Evolutionary conservation across 192 early-diverging fungal genomes (phyloP).

Genomic region (Umbelopsis vinacea): DNA sequence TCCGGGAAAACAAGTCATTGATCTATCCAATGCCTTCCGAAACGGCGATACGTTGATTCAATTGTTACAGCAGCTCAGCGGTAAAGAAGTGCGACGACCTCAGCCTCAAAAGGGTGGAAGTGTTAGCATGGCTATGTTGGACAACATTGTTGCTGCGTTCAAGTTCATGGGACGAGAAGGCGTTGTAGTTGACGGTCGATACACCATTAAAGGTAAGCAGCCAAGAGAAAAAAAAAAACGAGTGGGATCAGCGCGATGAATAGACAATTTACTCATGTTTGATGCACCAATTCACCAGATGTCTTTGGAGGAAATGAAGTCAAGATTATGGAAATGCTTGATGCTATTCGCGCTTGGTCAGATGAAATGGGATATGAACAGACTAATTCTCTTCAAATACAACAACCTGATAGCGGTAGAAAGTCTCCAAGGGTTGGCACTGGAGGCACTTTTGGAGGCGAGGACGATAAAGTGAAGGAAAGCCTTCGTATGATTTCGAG

Average conservation of each 20-base stretch:
- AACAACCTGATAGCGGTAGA: neutral
- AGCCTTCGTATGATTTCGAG: conserved; percentile 10
- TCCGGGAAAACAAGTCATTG: conserved; percentile 40
- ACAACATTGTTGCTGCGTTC: conserved; percentile 56
- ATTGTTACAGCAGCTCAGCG: conserved; percentile 50
- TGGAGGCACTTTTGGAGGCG: conserved; percentile 22
- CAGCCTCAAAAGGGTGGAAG: conserved; percentile 49
- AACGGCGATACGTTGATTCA: conserved; percentile 54
- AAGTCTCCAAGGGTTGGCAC: conserved; percentile 21
- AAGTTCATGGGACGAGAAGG: conserved; percentile 63
- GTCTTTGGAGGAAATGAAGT: conserved; percentile 42
- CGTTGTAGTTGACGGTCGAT: conserved; percentile 52
- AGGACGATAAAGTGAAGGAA: neutral
- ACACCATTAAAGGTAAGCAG: conserved; percentile 54
- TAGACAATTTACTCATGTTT: too few species aligned
- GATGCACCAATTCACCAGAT: conserved; percentile 18
- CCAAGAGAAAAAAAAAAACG: too few species aligned
- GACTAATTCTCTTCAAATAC: neutral
- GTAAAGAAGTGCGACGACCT: conserved; percentile 51
- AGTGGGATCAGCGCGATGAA: too few species aligned
- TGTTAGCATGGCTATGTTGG: conserved; percentile 53
- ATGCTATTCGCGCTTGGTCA: conserved; percentile 36
- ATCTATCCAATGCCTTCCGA: conserved; percentile 50
- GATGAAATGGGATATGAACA: conserved; percentile 19
- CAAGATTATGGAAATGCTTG: conserved; percentile 43